phyloP scores from a whole-genome alignment of 23 red algal genomes.

The Gracilaria gracilis region DNA sequence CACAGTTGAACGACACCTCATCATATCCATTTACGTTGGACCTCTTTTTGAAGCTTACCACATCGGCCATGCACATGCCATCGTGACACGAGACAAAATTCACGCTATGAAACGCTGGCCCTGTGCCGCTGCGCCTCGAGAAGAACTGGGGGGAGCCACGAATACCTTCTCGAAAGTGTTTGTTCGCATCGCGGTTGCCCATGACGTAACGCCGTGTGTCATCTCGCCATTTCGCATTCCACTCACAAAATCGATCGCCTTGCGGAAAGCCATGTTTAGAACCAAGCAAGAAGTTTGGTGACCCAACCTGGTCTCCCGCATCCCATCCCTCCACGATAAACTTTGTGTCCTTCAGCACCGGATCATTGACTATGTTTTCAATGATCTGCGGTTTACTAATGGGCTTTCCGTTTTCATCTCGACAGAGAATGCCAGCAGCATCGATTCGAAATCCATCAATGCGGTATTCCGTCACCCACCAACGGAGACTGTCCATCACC shows the following conservation, averaged over 20 bases:
- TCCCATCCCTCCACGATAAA: slow-evolving; percentile 89
- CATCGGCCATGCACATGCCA: slow-evolving; percentile 80
- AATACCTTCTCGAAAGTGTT: slow-evolving; percentile 62
- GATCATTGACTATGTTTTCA: slow-evolving; percentile 67
- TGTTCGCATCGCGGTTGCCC: slow-evolving; percentile 50
- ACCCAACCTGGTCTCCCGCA: slow-evolving; percentile 77
- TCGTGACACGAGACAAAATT: slow-evolving; percentile 91
- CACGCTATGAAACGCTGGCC: slow-evolving; percentile 70
- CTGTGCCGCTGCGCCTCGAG: slow-evolving; percentile 20
- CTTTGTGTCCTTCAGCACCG: slow-evolving; percentile 66
- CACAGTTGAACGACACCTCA: slow-evolving; percentile 78
- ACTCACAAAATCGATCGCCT: slow-evolving; percentile 77
- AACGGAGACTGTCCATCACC: slow-evolving; percentile 82
- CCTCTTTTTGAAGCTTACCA: slow-evolving; percentile 68
- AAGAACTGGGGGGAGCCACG: slow-evolving; percentile 72
- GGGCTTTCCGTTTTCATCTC: slow-evolving; percentile 54
- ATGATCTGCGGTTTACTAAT: slow-evolving; percentile 63
- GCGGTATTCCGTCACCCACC: slow-evolving; percentile 85
- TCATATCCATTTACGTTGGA: slow-evolving; percentile 75
- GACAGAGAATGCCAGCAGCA: slow-evolving; percentile 70
- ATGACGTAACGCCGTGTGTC: slow-evolving; percentile 64
- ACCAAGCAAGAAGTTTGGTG: slow-evolving; percentile 72
- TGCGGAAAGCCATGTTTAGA: slow-evolving; percentile 48
- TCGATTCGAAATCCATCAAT: slow-evolving; percentile 92
- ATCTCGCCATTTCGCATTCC: slow-evolving; percentile 78